Evolutionary conservation across 2,329 filamentous ascomycete genomes (phyloP), one percentile per base, ranked within the genome.

Genomic region (Penicillium sp.): DNA sequence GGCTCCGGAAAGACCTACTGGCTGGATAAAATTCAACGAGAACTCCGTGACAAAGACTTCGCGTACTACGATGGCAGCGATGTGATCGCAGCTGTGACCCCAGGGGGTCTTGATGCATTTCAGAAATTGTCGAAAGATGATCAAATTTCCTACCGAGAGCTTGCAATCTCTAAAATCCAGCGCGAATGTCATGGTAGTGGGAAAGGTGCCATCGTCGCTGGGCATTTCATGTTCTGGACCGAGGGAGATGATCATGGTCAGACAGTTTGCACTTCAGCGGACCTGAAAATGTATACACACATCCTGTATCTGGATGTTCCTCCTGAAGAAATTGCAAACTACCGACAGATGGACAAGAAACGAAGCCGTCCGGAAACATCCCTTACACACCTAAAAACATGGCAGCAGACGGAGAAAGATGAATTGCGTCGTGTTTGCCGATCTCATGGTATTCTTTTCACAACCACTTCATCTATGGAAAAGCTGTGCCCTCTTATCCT

Each of bases 211-310:
- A 61, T 87, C 2, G 79, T 87, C 3, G 69, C 79, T 4, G 82
- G 82, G 0, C 81, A 87, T 62, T 79, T 74, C 62, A 80, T 79
- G 71, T 80, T 86, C 58, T 84, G 81, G 80, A 4, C 56, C 0
- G 73, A 79, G 26, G 51, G 41, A 6, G 41, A 65, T 23, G 34
- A 53, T 4, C 18, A 10, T n/a, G 68, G 64, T 30, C 16, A 64
- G 0, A 14, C 57, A 6, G 74, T 82, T 0, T 74, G 67, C 47
- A 85, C 80, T 0, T 10, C 67, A 2, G 68, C 61, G 7, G 83
- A 87, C 52, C 45, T 78, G 4, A 40, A 71, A 0, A 74, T 67
- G 0, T 87, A 77, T 63, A 84, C 81, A 0, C 82, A 87, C 59
- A 81, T 88, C 13, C 40, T 87, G 11, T 86, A 87, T 60, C 61